Conservation (phyloP, 2,329 filamentous ascomycete species). For the Apiospora pterosperma region DNA sequence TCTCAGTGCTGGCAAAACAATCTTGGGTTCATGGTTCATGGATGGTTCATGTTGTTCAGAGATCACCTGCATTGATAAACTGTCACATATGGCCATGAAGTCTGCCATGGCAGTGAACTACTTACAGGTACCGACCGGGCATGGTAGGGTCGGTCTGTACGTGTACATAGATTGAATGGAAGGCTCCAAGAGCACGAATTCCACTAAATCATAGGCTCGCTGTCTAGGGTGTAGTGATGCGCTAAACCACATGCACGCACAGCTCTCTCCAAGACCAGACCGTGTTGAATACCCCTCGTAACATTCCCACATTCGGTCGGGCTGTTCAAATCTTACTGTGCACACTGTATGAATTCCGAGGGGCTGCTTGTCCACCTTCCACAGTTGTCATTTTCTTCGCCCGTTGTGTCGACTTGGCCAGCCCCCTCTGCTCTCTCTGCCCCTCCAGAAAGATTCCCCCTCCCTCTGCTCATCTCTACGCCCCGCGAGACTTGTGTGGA, state of each 20-base stretch:
- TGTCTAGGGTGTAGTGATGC: background rate
- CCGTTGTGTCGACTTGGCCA: background rate
- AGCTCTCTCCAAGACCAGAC: background rate
- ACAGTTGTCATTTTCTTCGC: background rate
- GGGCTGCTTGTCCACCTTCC: background rate
- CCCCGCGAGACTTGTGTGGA: background rate
- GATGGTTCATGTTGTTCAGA: background rate
- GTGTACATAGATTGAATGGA: no score
- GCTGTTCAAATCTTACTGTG: background rate
- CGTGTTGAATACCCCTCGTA: background rate
- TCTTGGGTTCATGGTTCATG: background rate
- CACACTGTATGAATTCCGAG: background rate
- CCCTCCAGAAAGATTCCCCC: background rate
- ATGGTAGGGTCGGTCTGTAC: background rate
- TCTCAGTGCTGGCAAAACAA: background rate
- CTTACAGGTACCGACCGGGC: background rate
- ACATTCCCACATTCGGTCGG: background rate
- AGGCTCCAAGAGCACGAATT: background rate
- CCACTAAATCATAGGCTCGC: conserved; percentile 1
- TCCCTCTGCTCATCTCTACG: background rate
- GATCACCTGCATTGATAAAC: background rate
- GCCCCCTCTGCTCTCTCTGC: background rate
- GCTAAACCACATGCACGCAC: conserved; percentile 3
- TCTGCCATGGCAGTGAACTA: background rate
- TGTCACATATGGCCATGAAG: background rate